These are phyloP conservation scores for Penicillium chermesinum DNA, from an alignment of 495 filamentous ascomycete genomes.

Conservation along the genomic window DNA sequence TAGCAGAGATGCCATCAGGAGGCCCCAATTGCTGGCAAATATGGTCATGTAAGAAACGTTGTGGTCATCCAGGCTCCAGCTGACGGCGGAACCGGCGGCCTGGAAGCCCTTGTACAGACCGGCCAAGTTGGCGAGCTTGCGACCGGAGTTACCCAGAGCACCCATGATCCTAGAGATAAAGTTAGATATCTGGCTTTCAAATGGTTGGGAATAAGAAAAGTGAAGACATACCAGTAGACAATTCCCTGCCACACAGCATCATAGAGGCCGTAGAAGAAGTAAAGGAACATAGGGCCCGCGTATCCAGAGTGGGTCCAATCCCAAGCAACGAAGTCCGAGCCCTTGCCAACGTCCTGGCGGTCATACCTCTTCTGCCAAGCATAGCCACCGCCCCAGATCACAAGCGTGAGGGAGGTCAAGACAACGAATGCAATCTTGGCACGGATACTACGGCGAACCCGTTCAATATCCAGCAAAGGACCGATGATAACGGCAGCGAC, in stretches of 20 bases:
- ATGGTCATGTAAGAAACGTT: constrained; percentile 53
- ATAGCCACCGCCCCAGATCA: constrained; percentile 49
- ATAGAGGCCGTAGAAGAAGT: constrained; percentile 52
- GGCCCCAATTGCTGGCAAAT: constrained; percentile 54
- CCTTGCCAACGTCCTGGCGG: constrained; percentile 17
- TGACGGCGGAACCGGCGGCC: constrained; percentile 75
- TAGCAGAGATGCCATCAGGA: constrained; percentile 62
- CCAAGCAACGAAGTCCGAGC: constrained; percentile 20
- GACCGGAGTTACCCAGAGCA: constrained; percentile 79
- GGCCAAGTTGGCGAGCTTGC: constrained; percentile 82
- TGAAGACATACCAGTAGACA: constrained; percentile 66
- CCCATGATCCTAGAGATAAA: constrained; percentile 62
- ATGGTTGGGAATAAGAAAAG: constrained; percentile 13
- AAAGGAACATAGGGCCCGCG: constrained; percentile 48
- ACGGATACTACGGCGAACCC: constrained; percentile 35
- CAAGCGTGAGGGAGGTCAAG: constrained; percentile 39
- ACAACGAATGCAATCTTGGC: constrained; percentile 35
- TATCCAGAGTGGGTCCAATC: constrained; percentile 40
- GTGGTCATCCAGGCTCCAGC: constrained; percentile 66
- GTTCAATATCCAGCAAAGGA: constrained; percentile 36
- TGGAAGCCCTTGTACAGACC: constrained; percentile 94
- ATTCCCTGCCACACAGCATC: constrained; percentile 59
- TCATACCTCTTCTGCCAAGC: constrained; percentile 46
- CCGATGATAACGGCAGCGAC: constrained; percentile 43
- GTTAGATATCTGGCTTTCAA: neutral